Evolutionary conservation across 192 early-diverging fungal genomes (phyloP).

Genomic region (Obelidium mucronatum): DNA sequence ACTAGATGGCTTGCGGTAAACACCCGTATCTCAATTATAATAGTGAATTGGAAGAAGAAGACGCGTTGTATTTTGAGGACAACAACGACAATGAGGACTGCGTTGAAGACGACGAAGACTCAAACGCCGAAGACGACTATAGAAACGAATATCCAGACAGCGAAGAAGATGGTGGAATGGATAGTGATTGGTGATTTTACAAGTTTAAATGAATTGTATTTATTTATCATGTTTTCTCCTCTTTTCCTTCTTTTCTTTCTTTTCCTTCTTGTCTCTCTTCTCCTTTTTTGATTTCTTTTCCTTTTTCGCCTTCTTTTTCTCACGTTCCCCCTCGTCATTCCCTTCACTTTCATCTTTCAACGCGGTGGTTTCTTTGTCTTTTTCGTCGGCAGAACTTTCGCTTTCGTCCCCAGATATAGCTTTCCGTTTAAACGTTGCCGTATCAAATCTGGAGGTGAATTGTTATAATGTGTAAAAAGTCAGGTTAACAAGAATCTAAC

Average conservation of each 20-base stretch:
- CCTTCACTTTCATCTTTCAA: constrained; percentile 8
- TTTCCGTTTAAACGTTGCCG: constrained; percentile 22
- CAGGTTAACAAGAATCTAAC: constrained; percentile 13
- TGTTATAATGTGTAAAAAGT: not conserved
- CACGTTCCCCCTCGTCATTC: constrained; percentile 39
- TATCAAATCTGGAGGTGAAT: constrained; percentile 20
- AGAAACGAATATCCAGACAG: constrained; percentile 29
- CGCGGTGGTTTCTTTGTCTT: not conserved
- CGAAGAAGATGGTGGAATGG: constrained; percentile 1
- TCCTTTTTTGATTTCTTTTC: constrained; percentile 38
- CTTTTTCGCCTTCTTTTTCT: constrained; percentile 46
- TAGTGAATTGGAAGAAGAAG: constrained; percentile 21
- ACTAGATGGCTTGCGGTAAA: not conserved
- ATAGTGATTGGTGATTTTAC: not conserved
- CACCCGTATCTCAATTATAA: not conserved
- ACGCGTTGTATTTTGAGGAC: constrained; percentile 9
- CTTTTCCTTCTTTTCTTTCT: constrained; percentile 9
- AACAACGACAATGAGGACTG: constrained; percentile 13
- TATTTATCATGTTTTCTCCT: constrained; percentile 1
- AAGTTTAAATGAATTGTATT: not conserved
- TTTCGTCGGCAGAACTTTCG: constrained; percentile 17
- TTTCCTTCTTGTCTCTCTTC: constrained; percentile 40
- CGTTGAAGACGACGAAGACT: constrained; percentile 27
- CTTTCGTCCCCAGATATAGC: constrained; percentile 18
- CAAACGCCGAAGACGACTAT: constrained; percentile 28